phyloP scores from a whole-genome alignment of 768 basidiomycete species.

The Galerina marginata region DNA sequence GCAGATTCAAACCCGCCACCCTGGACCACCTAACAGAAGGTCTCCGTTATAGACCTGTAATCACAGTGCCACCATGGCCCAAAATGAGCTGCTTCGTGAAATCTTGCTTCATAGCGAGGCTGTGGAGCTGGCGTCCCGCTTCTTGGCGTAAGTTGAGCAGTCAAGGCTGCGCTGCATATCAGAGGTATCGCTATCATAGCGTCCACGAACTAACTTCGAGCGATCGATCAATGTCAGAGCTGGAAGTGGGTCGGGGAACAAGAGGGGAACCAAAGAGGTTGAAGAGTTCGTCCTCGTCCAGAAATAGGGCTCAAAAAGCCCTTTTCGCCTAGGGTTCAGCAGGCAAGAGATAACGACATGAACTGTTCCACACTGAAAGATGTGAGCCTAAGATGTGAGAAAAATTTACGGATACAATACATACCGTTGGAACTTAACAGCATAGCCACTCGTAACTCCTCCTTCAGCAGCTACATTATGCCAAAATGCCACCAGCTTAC shows the following conservation, averaged over 20 bases:
- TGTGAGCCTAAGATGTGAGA: constrained; percentile 1
- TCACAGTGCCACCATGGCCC: constrained; percentile 66
- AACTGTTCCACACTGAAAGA: constrained; percentile 72
- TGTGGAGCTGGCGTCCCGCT: constrained; percentile 35
- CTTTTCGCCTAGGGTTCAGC: constrained; percentile 77
- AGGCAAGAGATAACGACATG: constrained; percentile 75
- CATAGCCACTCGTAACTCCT: constrained; percentile 45
- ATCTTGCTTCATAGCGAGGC: constrained; percentile 36
- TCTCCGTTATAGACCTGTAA: constrained; percentile 80
- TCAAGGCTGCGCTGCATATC: constrained; percentile 65
- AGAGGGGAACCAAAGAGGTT: constrained; percentile 71
- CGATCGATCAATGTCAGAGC: constrained; percentile 72
- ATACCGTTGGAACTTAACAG: constrained; percentile 68
- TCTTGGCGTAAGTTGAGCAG: constrained; percentile 49
- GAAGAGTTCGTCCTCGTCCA: constrained; percentile 60
- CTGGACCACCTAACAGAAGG: constrained; percentile 71
- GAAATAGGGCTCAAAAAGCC: constrained; percentile 78
- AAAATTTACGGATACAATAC: constrained; percentile 27
- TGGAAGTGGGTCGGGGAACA: constrained; percentile 80
- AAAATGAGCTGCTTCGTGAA: constrained; percentile 43
- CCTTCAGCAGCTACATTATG: constrained; percentile 47
- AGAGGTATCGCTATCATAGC: constrained; percentile 70
- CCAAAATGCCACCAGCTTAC: constrained; percentile 64
- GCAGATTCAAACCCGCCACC: constrained; percentile 51
- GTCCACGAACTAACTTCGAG: constrained; percentile 63